Conservation (phyloP, 148 eudicot genomes). For the Linanthus parryae region DNA sequence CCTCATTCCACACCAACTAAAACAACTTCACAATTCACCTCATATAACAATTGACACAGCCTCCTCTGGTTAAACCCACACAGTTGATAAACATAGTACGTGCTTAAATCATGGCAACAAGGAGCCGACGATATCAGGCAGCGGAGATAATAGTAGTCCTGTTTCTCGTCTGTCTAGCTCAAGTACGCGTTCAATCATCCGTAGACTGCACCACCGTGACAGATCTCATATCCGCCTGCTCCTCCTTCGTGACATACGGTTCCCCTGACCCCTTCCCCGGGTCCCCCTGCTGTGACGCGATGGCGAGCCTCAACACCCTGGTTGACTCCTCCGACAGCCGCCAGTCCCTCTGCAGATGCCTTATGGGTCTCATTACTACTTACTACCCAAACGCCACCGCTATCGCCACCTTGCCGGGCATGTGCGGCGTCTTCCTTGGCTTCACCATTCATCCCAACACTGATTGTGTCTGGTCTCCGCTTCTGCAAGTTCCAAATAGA, state of each 20-base stretch:
- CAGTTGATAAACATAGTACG: not conserved
- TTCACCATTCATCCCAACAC: constrained; percentile 73
- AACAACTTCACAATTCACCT: constrained; percentile 1
- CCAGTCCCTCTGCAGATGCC: constrained; percentile 52
- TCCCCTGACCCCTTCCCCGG: constrained; percentile 79
- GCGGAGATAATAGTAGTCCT: not conserved
- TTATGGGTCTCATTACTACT: constrained; percentile 64
- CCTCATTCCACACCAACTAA: constrained; percentile 41
- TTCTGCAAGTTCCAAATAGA: too few relatives aligned
- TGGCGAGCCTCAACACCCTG: constrained; percentile 39
- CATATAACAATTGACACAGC: not conserved
- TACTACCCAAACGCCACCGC: constrained; percentile 67
- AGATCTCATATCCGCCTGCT: constrained; percentile 58
- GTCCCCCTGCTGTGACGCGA: constrained; percentile 75
- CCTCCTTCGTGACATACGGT: constrained; percentile 61
- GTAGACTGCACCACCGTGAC: constrained; percentile 64
- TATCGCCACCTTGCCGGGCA: constrained; percentile 79
- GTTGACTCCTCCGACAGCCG: constrained; percentile 36
- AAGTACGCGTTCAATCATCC: not conserved
- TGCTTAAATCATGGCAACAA: too few relatives aligned
- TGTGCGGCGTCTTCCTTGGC: constrained; percentile 86
- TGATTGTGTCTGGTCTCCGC: constrained; percentile 54
- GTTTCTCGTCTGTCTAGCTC: constrained; percentile 11
- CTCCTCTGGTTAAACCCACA: not conserved
- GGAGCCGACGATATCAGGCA: not conserved